Conservation (phyloP, 768 basidiomycete genomes). For the Suillus weaverae region DNA sequence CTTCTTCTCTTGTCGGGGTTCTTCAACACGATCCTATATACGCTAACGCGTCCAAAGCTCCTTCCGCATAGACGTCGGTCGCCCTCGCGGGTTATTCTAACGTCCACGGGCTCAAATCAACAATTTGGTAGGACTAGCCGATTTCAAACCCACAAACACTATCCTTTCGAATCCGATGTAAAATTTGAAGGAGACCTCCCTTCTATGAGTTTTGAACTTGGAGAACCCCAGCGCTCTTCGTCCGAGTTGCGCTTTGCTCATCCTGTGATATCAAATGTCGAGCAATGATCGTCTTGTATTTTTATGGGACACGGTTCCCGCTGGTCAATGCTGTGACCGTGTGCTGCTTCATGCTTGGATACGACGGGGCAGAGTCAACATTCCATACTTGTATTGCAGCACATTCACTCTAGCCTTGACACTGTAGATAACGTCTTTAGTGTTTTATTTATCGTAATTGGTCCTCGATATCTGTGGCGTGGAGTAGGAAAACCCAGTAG, state of each 20-base stretch:
- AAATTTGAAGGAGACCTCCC: constrained; percentile 1
- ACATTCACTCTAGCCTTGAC: background rate
- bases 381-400: background rate
- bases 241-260: constrained; percentile 7
- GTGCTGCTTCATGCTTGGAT: background rate
- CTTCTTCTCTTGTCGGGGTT: constrained; percentile 46
- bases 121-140: background rate
- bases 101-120: background rate
- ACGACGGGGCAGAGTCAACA: background rate
- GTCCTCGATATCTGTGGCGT: background rate
- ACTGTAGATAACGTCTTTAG: background rate
- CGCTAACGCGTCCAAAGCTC: constrained; percentile 40
- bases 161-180: background rate
- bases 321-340: too few relatives aligned
- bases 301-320: background rate
- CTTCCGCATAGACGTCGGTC: constrained; percentile 25
- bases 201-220: constrained; percentile 1
- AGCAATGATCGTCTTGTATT: constrained; percentile 1
- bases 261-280: background rate
- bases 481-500: background rate
- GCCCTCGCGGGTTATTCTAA: constrained; percentile 3
- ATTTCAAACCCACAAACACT: constrained; percentile 1
- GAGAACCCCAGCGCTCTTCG: background rate
- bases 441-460: background rate
- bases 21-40: constrained; percentile 43